Conservation (phyloP, 768 basidiomycete genomes). For the Xanthoconium stramineum region DNA sequence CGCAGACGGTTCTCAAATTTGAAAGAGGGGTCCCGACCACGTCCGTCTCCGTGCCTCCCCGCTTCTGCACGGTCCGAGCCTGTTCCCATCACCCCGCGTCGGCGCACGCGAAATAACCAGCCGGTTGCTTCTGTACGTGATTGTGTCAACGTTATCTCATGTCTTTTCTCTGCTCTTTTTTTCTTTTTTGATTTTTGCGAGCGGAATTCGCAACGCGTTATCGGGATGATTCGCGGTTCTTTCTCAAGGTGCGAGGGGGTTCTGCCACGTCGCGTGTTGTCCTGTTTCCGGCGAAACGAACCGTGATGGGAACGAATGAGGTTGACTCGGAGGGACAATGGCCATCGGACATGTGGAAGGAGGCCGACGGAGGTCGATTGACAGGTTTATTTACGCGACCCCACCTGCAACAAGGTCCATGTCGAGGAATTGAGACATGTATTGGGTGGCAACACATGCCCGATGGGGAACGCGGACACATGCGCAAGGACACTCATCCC, state of each 20-base stretch:
- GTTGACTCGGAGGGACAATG: slow-evolving; percentile 3
- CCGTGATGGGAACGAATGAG: not conserved
- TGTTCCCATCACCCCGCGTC: slow-evolving; percentile 2
- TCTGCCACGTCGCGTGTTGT: slow-evolving; percentile 9
- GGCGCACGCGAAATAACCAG: not conserved
- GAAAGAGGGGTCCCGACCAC: not conserved
- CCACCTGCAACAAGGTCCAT: slow-evolving; percentile 17
- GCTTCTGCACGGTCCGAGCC: slow-evolving; percentile 5
- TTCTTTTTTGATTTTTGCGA: too few relatives aligned
- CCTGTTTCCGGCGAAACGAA: slow-evolving; percentile 12
- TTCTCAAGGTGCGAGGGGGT: slow-evolving; percentile 1
- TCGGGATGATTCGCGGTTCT: too few relatives aligned
- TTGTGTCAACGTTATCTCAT: not conserved
- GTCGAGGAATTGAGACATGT: slow-evolving; percentile 23
- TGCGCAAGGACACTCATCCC: slow-evolving; percentile 4
- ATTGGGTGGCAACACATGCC: slow-evolving; percentile 2
- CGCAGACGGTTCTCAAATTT: not conserved
- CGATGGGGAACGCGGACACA: slow-evolving; percentile 11
- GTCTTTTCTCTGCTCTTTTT: not conserved
- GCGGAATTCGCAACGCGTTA: not conserved
- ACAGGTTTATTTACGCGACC: slow-evolving; percentile 4
- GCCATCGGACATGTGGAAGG: not conserved
- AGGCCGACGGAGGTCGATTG: slow-evolving; percentile 6
- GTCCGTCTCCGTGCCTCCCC: slow-evolving; percentile 1
- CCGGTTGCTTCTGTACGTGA: slow-evolving; percentile 10